Percentiles rank a stretch among this genome's conserved stretches.
These are phyloP conservation scores for Ramularia endophylla DNA, from an alignment of 2,329 filamentous ascomycete species.

Conservation along the genomic window DNA sequence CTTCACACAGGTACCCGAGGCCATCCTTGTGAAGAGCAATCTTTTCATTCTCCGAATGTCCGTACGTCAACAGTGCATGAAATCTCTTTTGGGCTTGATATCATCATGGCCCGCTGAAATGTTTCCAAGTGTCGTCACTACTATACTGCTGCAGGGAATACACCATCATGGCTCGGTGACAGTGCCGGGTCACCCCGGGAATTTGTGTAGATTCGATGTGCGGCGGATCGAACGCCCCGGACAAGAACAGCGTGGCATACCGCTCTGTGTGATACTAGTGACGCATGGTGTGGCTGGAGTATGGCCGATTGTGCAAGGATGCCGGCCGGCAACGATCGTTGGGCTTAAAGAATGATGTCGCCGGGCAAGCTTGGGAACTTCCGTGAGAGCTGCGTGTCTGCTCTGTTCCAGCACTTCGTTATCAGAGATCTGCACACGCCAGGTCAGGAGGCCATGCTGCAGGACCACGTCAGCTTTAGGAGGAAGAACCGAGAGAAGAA, in stretches of 20 bases:
- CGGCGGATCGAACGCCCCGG: not conserved
- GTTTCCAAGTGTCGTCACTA: too few species aligned
- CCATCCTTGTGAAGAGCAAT: too few species aligned
- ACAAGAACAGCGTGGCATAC: not conserved
- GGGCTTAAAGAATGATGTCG: constrained; percentile 10
- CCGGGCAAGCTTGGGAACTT: constrained; percentile 11
- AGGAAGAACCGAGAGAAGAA: constrained; percentile 5
- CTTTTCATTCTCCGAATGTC: not conserved
- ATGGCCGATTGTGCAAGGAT: not conserved
- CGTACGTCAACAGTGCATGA: not conserved
- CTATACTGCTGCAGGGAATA: not conserved
- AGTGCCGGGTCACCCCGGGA: not conserved
- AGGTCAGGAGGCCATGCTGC: constrained; percentile 12
- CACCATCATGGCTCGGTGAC: not conserved
- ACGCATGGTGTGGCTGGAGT: constrained; percentile 14
- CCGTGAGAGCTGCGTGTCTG: constrained; percentile 7
- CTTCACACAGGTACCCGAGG: too few species aligned
- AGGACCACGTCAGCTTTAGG: constrained; percentile 18
- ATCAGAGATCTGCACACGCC: constrained; percentile 10
- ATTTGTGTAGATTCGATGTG: not conserved
- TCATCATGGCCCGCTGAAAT: too few species aligned
- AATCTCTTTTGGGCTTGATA: not conserved
- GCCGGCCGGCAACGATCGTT: not conserved
- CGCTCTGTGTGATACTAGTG: constrained; percentile 7
- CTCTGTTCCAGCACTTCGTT: too few species aligned